A percentile compares a stretch with the other conserved stretches of the same genome.
These are phyloP conservation scores for Syzygium aqueum DNA, from an alignment of 345 rosid species.

Conservation along the genomic window DNA sequence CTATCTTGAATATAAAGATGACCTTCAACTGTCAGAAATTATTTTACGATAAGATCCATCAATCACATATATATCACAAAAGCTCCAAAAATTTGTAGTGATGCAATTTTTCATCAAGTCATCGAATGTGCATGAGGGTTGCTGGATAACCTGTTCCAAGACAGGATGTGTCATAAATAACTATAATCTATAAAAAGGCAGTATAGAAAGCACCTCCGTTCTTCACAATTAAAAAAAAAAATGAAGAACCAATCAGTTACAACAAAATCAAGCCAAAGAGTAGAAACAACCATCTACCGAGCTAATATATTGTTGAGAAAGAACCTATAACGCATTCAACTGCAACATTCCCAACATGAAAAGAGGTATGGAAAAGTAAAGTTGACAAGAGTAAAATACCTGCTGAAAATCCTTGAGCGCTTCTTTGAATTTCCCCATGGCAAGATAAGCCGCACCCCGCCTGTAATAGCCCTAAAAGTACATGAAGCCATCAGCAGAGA, in stretches of 20 bases:
- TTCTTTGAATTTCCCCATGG: conserved; percentile 94
- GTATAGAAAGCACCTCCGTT: not conserved
- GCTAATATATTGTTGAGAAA: not conserved
- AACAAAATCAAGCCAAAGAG: not conserved
- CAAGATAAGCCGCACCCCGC: conserved; percentile 94
- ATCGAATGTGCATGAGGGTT: not conserved
- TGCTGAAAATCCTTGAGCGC: conserved; percentile 96
- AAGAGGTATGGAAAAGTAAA: not conserved
- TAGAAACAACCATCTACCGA: not conserved
- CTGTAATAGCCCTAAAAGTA: conserved; percentile 77
- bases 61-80: not conserved
- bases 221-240: not conserved
- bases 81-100: not conserved
- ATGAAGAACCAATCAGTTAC: not conserved
- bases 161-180: not conserved
- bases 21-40: not conserved
- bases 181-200: not conserved
- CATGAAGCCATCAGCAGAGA: conserved; percentile 13
- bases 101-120: not conserved
- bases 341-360: not conserved
- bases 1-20: not conserved
- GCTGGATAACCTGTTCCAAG: not conserved
- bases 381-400: conserved; percentile 24
- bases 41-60: not conserved
- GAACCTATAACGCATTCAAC: not conserved